Evolutionary conservation across 306 rosid genomes (phyloP).

Genomic region (Boehmeria nivea): DNA sequence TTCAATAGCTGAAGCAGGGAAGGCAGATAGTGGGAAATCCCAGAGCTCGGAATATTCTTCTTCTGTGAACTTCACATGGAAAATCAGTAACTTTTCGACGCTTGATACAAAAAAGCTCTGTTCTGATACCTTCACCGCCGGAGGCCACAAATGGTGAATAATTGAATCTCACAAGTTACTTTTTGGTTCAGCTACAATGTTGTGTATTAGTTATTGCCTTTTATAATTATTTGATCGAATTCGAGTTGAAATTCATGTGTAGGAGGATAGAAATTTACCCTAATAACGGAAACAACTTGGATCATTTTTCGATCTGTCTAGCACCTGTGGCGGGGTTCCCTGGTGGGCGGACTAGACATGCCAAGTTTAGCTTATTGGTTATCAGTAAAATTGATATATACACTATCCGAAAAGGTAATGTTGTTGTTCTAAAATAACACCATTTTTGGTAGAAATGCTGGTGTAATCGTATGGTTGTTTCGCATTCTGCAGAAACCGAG

Average conservation of each 20-base stretch:
- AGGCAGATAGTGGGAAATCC: too few species aligned
- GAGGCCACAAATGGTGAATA: slow-evolving; percentile 75
- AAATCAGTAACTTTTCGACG: slow-evolving; percentile 68
- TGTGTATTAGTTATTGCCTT: too few species aligned
- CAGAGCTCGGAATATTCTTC: too few species aligned
- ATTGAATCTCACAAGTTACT: slow-evolving; percentile 4
- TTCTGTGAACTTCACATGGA: slow-evolving; percentile 73
- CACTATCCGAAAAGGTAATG: too few species aligned
- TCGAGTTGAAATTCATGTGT: background rate
- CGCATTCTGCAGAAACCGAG: too few species aligned
- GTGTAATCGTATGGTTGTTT: too few species aligned
- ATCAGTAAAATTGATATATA: too few species aligned
- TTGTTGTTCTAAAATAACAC: too few species aligned
- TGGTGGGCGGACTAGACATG: slow-evolving; percentile 51
- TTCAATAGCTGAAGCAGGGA: slow-evolving; percentile 25
- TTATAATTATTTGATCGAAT: background rate
- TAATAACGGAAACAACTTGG: slow-evolving; percentile 47
- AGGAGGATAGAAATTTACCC: slow-evolving; percentile 95
- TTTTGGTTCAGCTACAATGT: slow-evolving; percentile 7
- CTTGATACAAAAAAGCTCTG: slow-evolving; percentile 63
- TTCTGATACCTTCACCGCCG: slow-evolving; percentile 68
- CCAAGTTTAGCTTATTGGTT: too few species aligned
- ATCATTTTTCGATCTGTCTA: slow-evolving; percentile 17
- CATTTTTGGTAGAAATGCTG: too few species aligned
- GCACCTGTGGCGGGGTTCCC: slow-evolving; percentile 77